Evolutionary conservation across 208 protist species (phyloP).

Genomic region (Leishmania braziliensis): DNA sequence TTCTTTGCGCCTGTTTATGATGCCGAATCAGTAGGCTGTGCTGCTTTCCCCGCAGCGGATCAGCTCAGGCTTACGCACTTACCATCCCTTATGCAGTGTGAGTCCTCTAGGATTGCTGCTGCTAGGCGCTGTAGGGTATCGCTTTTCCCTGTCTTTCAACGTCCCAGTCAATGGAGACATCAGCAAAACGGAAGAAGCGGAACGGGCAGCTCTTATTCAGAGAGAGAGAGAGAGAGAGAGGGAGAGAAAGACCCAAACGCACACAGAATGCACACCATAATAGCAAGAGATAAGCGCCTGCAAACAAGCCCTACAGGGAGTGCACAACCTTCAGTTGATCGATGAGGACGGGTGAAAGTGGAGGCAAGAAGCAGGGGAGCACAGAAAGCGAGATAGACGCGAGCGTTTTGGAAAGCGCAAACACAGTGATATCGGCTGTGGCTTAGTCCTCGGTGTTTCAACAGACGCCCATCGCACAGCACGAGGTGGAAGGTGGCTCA

Average conservation of each 20-base stretch:
- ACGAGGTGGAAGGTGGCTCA: conserved; percentile 26
- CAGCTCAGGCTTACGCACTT: not conserved
- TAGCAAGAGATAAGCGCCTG: not conserved
- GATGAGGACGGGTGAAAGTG: not conserved
- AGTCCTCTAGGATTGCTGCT: not conserved
- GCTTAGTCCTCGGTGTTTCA: not conserved
- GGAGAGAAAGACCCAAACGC: not conserved
- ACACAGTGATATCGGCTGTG: not conserved
- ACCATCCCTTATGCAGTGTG: not conserved
- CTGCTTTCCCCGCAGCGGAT: not conserved
- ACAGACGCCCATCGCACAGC: not conserved
- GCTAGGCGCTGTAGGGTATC: not conserved
- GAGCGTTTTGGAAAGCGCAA: not conserved
- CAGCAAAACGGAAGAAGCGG: not conserved
- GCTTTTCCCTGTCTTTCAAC: not conserved
- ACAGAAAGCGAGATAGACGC: not conserved
- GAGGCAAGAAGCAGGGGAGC: not conserved
- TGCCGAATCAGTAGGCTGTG: not conserved
- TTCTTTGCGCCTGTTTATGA: not conserved
- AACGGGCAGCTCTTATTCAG: not conserved
- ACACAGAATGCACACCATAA: not conserved
- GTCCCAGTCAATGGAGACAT: not conserved
- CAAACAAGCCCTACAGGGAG: not conserved
- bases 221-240: too few relatives aligned
- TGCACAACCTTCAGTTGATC: not conserved